A percentile compares a stretch with the other conserved stretches of the same genome.
These are phyloP conservation scores for Ricinus communis DNA, from an alignment of 345 rosid species.

Conservation along the genomic window DNA sequence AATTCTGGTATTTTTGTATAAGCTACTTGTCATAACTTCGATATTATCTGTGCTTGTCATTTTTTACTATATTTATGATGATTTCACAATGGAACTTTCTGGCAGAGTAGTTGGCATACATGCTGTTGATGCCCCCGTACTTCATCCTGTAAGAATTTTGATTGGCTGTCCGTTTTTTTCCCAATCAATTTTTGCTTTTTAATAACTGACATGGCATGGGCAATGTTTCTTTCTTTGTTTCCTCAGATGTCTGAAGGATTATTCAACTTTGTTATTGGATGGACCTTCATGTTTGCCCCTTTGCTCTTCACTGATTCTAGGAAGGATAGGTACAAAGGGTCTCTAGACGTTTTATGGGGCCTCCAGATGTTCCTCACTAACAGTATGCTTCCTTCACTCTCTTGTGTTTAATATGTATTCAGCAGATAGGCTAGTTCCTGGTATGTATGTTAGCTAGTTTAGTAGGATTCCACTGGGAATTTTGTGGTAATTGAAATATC, in stretches of 20 bases:
- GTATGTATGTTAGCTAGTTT: slow-evolving; percentile 5
- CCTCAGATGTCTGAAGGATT: slow-evolving; percentile 83
- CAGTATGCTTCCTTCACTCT: slow-evolving; percentile 44
- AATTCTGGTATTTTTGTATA: slow-evolving; percentile 53
- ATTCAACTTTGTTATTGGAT: slow-evolving; percentile 90
- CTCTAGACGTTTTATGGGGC: slow-evolving; percentile 77
- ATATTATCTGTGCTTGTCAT: too few relatives aligned
- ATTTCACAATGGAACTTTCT: slow-evolving; percentile 31
- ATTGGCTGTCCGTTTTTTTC: not conserved
- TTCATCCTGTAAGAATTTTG: slow-evolving; percentile 64
- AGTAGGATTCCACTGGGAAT: not conserved
- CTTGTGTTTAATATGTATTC: slow-evolving; percentile 8
- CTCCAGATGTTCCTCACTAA: slow-evolving; percentile 97
- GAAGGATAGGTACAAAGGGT: slow-evolving; percentile 74
- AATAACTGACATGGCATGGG: not conserved
- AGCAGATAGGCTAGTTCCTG: too few relatives aligned
- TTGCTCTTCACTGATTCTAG: slow-evolving; percentile 75
- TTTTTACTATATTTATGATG: too few relatives aligned
- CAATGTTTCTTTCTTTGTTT: slow-evolving; percentile 11
- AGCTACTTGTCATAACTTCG: not conserved
- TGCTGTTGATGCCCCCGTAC: slow-evolving; percentile 69
- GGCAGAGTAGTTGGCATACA: slow-evolving; percentile 78
- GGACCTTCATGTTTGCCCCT: slow-evolving; percentile 99
- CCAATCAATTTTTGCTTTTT: too few relatives aligned
- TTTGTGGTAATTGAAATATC: not conserved